Conservation (phyloP, 2,329 filamentous ascomycete genomes). For the Neophaeococcomyces aloes region DNA sequence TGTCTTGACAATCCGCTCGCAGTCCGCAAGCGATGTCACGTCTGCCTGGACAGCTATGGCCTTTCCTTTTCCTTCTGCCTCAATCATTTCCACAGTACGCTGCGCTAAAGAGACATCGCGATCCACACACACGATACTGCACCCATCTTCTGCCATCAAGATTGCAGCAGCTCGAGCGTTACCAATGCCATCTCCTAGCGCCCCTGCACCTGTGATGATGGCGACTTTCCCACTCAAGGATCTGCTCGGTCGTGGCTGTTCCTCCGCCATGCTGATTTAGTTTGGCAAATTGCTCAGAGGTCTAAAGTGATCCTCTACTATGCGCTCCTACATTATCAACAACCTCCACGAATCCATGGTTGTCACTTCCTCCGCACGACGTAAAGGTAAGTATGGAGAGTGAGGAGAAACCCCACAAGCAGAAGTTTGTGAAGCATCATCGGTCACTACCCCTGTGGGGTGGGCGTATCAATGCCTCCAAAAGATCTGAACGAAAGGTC, state of each 20-base stretch:
- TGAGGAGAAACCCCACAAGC: too few relatives aligned
- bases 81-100: slow-evolving; percentile 45
- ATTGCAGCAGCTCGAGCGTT: slow-evolving; percentile 51
- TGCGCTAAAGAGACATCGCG: slow-evolving; percentile 40
- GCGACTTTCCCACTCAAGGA: slow-evolving; percentile 25
- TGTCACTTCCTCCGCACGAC: too few relatives aligned
- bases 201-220: slow-evolving; percentile 52
- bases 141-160: slow-evolving; percentile 49
- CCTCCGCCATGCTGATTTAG: neutral
- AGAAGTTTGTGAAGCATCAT: too few relatives aligned
- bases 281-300: too few relatives aligned
- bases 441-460: too few relatives aligned
- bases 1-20: slow-evolving; percentile 31
- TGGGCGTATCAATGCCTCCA: too few relatives aligned
- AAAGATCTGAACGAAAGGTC: too few relatives aligned
- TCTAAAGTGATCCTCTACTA: too few relatives aligned
- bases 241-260: slow-evolving; percentile 16
- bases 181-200: slow-evolving; percentile 47
- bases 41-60: slow-evolving; percentile 41
- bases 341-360: too few relatives aligned
- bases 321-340: too few relatives aligned
- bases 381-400: too few relatives aligned
- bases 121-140: slow-evolving; percentile 50
- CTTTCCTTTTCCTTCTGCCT: slow-evolving; percentile 29
- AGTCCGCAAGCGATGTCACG: slow-evolving; percentile 46